Evolutionary conservation across 257 asterid species (phyloP).

Genomic region (Cynanchum wilfordii): DNA sequence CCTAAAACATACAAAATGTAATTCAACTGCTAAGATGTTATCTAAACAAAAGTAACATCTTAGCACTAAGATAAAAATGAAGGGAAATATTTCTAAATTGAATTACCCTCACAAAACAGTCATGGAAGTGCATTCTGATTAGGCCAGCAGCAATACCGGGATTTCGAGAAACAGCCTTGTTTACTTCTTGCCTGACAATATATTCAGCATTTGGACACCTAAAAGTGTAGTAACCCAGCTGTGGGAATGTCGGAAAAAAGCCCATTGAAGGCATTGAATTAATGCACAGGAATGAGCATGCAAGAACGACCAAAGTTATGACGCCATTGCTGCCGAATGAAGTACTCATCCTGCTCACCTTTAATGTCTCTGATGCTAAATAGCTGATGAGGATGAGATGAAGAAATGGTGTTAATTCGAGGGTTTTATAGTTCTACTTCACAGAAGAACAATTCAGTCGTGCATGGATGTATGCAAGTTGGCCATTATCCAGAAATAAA

Average conservation of each 20-base stretch:
- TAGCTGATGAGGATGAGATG: neutral
- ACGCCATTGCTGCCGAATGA: neutral
- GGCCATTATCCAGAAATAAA: neutral
- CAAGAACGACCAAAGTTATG: neutral
- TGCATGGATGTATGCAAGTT: neutral
- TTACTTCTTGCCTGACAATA: slow-evolving; percentile 38
- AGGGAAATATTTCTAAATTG: too few relatives aligned
- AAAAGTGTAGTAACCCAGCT: slow-evolving; percentile 36
- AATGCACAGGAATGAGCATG: slow-evolving; percentile 16
- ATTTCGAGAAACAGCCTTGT: slow-evolving; percentile 25
- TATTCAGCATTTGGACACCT: slow-evolving; percentile 49
- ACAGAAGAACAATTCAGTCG: neutral
- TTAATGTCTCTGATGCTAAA: too few relatives aligned
- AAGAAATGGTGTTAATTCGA: neutral
- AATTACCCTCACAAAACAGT: slow-evolving; percentile 56
- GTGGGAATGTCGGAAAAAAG: slow-evolving; percentile 20
- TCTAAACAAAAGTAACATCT: too few relatives aligned
- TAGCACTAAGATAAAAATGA: too few relatives aligned
- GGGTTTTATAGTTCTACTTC: neutral
- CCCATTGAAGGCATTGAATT: slow-evolving; percentile 17
- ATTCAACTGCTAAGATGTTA: too few relatives aligned
- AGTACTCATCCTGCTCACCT: neutral
- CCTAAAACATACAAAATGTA: slow-evolving; percentile 22
- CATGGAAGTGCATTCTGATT: slow-evolving; percentile 57
- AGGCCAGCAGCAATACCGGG: slow-evolving; percentile 62